Conservation (phyloP, 2,329 filamentous ascomycete genomes). For the Hymenoscyphus salicellus region DNA sequence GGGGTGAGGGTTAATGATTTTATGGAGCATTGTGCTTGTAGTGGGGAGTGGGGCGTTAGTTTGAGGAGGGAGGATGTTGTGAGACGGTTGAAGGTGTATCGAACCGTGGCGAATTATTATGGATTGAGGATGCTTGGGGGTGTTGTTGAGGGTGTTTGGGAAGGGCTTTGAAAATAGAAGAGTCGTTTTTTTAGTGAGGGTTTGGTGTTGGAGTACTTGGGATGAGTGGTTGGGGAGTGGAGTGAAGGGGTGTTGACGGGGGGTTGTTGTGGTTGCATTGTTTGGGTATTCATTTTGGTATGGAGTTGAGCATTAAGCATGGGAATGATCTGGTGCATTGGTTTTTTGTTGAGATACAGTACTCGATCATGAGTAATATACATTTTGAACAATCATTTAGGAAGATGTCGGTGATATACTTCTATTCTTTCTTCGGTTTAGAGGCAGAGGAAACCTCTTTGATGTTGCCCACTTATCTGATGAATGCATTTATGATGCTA, state of each 20-base stretch:
- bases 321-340: no score
- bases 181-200: not conserved
- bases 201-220: not conserved
- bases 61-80: conserved; percentile 65
- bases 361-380: no score
- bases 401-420: no score
- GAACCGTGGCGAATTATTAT: conserved; percentile 74
- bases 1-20: conserved; percentile 86
- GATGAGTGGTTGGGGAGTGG: not conserved
- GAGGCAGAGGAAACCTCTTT: no score
- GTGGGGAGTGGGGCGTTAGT: conserved; percentile 76
- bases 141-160: conserved; percentile 65
- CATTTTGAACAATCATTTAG: no score
- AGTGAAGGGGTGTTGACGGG: no score
- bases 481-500: no score
- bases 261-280: not conserved
- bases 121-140: conserved; percentile 75
- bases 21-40: conserved; percentile 94
- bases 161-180: conserved; percentile 5
- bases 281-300: not conserved
- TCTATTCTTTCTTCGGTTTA: no score
- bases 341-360: no score
- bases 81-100: conserved; percentile 65
- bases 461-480: no score
- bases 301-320: not conserved